phyloP scores from a whole-genome alignment of 805 yeast genomes.

The Teunomyces panamensis region DNA sequence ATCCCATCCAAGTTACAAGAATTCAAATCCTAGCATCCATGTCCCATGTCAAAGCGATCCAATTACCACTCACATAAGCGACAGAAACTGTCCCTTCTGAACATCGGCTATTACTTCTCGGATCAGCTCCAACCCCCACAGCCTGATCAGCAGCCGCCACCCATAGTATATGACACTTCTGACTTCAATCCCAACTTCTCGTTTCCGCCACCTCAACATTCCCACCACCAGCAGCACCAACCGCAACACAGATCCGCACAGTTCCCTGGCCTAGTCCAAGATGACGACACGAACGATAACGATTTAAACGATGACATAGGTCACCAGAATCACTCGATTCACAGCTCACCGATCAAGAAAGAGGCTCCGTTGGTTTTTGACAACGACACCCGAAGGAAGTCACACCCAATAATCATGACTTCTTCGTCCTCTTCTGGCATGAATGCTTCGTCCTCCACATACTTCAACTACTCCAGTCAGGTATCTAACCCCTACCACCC shows the following conservation, averaged over 20 bases:
- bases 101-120: slow-evolving; percentile 25
- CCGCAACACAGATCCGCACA: slow-evolving; percentile 3
- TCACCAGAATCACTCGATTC: slow-evolving; percentile 7
- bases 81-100: slow-evolving; percentile 35
- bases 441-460: slow-evolving; percentile 9
- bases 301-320: slow-evolving; percentile 3
- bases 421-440: slow-evolving; percentile 2
- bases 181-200: slow-evolving; percentile 13
- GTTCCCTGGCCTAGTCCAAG: slow-evolving; percentile 4
- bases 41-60: slow-evolving; percentile 3
- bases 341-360: slow-evolving; percentile 12
- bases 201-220: slow-evolving; percentile 13
- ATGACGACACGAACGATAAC: slow-evolving; percentile 1
- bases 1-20: neutral
- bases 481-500: slow-evolving; percentile 6
- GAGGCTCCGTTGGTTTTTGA: slow-evolving; percentile 2
- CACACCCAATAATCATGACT: slow-evolving; percentile 1
- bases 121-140: slow-evolving; percentile 7
- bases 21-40: slow-evolving; percentile 1
- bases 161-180: slow-evolving; percentile 7
- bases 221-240: too few relatives aligned
- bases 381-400: slow-evolving; percentile 3
- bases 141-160: slow-evolving; percentile 3
- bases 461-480: slow-evolving; percentile 13
- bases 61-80: slow-evolving; percentile 30